Conservation (phyloP, 2,329 filamentous ascomycete species). For the Monilinia vaccinii-corymbosi region DNA sequence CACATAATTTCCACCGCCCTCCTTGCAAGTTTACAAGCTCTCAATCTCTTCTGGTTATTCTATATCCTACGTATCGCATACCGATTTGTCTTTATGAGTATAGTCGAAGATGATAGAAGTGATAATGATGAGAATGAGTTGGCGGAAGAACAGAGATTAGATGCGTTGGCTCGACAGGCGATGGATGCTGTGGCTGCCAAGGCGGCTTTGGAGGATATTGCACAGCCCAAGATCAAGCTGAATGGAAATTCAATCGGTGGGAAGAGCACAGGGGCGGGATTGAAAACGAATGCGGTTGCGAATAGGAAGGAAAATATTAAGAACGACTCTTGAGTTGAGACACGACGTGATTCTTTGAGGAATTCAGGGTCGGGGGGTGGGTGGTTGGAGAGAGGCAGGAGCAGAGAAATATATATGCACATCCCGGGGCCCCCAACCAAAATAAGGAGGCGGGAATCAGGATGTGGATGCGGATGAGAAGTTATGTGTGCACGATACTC, state of each 20-base stretch:
- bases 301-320: conserved; percentile 13
- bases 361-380: not conserved
- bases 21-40: conserved; percentile 57
- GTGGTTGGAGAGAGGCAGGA: not conserved
- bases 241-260: conserved; percentile 14
- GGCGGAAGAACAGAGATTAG: conserved; percentile 14
- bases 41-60: conserved; percentile 76
- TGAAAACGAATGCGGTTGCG: conserved; percentile 9
- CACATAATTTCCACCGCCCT: conserved; percentile 60
- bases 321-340: not conserved
- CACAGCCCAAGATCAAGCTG: conserved; percentile 3
- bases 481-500: not conserved
- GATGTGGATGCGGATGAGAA: not conserved
- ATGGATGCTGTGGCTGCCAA: conserved; percentile 2
- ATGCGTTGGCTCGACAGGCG: conserved; percentile 4
- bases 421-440: not conserved
- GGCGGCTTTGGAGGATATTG: not conserved
- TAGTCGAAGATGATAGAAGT: conserved; percentile 60
- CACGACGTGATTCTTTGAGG: no score
- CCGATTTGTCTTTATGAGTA: conserved; percentile 53
- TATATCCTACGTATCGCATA: conserved; percentile 67
- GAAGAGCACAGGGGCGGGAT: conserved; percentile 4
- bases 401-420: not conserved
- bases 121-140: conserved; percentile 48
- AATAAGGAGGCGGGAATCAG: not conserved